A percentile compares a stretch with the other conserved stretches of the same genome.
phyloP scores from a whole-genome alignment of 164 flowering plant genomes.

The Aristolochia contorta region DNA sequence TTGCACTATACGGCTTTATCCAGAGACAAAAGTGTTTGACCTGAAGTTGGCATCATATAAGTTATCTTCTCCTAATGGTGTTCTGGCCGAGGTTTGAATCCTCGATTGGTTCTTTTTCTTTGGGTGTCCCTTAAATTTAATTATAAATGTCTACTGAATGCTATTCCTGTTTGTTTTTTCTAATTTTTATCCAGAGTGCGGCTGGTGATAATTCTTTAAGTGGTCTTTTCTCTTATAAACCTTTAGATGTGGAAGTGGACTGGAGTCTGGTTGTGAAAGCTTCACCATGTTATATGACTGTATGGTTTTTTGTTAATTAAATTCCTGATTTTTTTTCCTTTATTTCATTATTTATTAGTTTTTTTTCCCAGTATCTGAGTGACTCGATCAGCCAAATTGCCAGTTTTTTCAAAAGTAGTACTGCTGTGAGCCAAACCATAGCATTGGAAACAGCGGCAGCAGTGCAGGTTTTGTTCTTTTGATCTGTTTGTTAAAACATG shows the following conservation, averaged over 20 bases:
- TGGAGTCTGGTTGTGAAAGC: slow-evolving; percentile 96
- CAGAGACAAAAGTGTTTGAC: slow-evolving; percentile 77
- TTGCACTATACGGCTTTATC: slow-evolving; percentile 64
- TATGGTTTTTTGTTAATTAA: slow-evolving; percentile 21
- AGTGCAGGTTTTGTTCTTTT: slow-evolving; percentile 54
- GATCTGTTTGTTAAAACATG: not conserved
- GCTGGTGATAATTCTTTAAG: slow-evolving; percentile 57
- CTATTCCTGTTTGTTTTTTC: not conserved
- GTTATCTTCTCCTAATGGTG: slow-evolving; percentile 82
- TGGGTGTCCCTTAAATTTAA: not conserved
- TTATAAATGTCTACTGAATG: not conserved
- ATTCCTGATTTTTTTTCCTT: slow-evolving; percentile 6
- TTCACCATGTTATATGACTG: slow-evolving; percentile 95
- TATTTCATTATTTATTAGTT: slow-evolving; percentile 12
- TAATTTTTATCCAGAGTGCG: slow-evolving; percentile 68
- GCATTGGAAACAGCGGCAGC: slow-evolving; percentile 98
- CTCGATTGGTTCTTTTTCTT: not conserved
- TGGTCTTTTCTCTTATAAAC: slow-evolving; percentile 77
- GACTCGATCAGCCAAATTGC: slow-evolving; percentile 69
- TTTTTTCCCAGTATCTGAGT: slow-evolving; percentile 69
- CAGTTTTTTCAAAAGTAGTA: slow-evolving; percentile 64
- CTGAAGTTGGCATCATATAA: slow-evolving; percentile 78
- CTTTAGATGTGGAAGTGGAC: slow-evolving; percentile 77
- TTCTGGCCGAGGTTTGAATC: slow-evolving; percentile 70
- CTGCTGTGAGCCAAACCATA: slow-evolving; percentile 76